These are phyloP conservation scores for Aegilops sharonensis DNA, from an alignment of 176 grass and related monocot genomes.

Conservation along the genomic window DNA sequence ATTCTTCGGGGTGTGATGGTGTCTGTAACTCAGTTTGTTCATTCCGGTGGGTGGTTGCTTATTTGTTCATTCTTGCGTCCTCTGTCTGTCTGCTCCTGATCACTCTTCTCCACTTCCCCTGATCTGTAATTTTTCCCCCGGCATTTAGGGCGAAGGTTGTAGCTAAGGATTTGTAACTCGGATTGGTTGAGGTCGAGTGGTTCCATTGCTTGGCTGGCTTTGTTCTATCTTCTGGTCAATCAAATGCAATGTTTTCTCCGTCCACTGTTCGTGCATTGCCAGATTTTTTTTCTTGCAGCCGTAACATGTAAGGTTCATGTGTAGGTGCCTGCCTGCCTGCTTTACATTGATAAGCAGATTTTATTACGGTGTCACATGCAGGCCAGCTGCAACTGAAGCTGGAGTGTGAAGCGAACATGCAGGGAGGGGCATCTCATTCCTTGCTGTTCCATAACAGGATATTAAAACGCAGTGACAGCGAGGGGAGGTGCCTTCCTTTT, in stretches of 20 bases:
- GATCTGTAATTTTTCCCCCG: slow-evolving; percentile 50
- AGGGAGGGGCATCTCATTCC: slow-evolving; percentile 29
- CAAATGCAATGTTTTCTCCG: slow-evolving; percentile 4
- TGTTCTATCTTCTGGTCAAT: slow-evolving; percentile 28
- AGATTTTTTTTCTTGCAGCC: not conserved
- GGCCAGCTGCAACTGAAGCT: not conserved
- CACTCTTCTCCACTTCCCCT: slow-evolving; percentile 31
- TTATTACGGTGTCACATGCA: not conserved
- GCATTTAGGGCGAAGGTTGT: slow-evolving; percentile 55
- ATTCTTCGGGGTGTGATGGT: slow-evolving; percentile 26
- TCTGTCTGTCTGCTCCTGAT: slow-evolving; percentile 11
- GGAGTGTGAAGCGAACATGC: slow-evolving; percentile 15
- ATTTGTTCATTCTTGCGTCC: slow-evolving; percentile 39
- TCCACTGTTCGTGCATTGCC: not conserved
- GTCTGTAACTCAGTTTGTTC: slow-evolving; percentile 42
- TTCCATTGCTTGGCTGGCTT: slow-evolving; percentile 34
- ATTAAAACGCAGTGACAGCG: slow-evolving; percentile 8
- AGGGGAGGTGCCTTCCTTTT: slow-evolving; percentile 50
- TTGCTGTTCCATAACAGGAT: slow-evolving; percentile 15
- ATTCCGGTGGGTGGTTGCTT: not conserved
- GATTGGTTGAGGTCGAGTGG: slow-evolving; percentile 46
- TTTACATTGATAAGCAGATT: not conserved
- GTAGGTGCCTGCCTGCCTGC: not conserved
- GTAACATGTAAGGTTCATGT: not conserved
- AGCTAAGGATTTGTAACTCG: slow-evolving; percentile 51